phyloP scores from a whole-genome alignment of 2,329 filamentous ascomycete genomes.

The Thermoascus crustaceus region DNA sequence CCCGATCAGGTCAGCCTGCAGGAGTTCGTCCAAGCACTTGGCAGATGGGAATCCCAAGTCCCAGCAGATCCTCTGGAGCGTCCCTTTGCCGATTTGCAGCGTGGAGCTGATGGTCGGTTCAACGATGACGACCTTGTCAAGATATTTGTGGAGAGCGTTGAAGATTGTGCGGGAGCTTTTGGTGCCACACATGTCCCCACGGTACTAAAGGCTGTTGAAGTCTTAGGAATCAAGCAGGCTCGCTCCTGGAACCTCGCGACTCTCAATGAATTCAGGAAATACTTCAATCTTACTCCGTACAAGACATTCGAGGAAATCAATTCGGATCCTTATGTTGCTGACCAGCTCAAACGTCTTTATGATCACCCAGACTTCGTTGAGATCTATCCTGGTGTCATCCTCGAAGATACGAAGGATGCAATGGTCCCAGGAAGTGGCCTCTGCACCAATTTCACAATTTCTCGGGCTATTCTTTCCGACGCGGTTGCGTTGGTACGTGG shows the following conservation, averaged over 20 bases:
- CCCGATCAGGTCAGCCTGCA: conserved; percentile 12
- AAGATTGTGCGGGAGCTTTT: conserved; percentile 53
- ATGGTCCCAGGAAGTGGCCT: conserved; percentile 42
- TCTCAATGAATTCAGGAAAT: conserved; percentile 15
- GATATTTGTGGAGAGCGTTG: conserved; percentile 50
- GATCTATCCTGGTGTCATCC: conserved; percentile 50
- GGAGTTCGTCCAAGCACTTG: conserved; percentile 30
- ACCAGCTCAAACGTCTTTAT: conserved; percentile 40
- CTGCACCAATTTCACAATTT: conserved; percentile 41
- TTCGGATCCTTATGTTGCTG: conserved; percentile 40
- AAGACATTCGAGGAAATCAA: conserved; percentile 47
- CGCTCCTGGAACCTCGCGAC: conserved; percentile 46
- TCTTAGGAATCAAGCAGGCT: conserved; percentile 54
- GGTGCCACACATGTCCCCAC: conserved; percentile 53
- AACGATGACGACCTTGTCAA: conserved; percentile 50
- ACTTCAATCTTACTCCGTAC: conserved; percentile 24
- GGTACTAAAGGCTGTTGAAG: conserved; percentile 53
- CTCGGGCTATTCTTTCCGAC: conserved; percentile 38
- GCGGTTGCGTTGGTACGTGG: conserved; percentile 40
- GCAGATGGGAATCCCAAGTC: conserved; percentile 33
- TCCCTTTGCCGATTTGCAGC: conserved; percentile 43
- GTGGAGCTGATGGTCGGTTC: conserved; percentile 45
- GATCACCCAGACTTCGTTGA: conserved; percentile 48
- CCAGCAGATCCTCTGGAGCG: conserved; percentile 40
- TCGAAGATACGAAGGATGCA: conserved; percentile 48